Evolutionary conservation across 768 basidiomycete species (phyloP).

Genomic region (Lyophyllum semitale): DNA sequence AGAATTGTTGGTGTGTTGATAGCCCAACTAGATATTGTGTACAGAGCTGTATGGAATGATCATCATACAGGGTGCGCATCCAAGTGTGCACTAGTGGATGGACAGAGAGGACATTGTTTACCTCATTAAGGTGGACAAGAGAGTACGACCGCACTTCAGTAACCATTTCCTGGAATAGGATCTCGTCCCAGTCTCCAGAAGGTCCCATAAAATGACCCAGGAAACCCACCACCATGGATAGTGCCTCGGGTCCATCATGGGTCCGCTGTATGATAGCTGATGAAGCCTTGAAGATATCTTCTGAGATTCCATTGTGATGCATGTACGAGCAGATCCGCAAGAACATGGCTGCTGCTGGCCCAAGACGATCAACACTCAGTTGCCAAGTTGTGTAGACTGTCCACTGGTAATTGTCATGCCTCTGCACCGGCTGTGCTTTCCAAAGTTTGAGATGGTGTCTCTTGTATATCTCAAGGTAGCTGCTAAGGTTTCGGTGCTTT

Average conservation of each 20-base stretch:
- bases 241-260: not conserved
- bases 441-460: not conserved
- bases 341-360: not conserved
- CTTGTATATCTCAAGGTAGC: not conserved
- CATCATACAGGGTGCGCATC: not conserved
- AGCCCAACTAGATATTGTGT: not conserved
- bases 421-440: not conserved
- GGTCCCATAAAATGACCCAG: not conserved
- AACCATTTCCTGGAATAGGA: not conserved
- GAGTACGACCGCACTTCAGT: not conserved
- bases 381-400: not conserved
- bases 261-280: not conserved
- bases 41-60: not conserved
- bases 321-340: not conserved
- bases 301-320: not conserved
- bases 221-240: not conserved
- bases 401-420: not conserved
- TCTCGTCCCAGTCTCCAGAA: not conserved
- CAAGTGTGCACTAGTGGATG: not conserved
- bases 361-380: not conserved
- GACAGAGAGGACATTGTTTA: not conserved
- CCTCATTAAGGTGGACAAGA: not conserved
- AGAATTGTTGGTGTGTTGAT: not conserved
- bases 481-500: not conserved
- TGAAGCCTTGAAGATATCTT: not conserved